Conservation (phyloP, 768 basidiomycete species). For the Podaxis sp. region DNA sequence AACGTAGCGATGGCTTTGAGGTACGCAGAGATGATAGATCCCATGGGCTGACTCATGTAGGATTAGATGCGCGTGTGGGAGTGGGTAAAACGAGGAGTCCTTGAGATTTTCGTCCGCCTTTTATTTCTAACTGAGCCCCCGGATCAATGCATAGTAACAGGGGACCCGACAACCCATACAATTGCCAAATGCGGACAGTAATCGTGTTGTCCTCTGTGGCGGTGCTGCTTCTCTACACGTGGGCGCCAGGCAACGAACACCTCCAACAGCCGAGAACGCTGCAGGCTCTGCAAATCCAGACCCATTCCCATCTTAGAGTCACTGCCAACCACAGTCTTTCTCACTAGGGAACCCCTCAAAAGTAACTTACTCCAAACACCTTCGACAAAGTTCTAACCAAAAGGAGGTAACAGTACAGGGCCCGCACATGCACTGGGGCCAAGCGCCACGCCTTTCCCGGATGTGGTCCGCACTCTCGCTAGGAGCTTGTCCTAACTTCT, state of each 20-base stretch:
- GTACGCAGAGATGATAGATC: conserved; percentile 1
- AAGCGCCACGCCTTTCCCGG: neutral
- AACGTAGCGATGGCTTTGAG: neutral
- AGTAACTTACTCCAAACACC: neutral
- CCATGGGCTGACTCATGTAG: conserved; percentile 4
- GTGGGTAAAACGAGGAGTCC: neutral
- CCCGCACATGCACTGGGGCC: neutral
- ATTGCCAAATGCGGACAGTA: neutral
- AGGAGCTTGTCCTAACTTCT: too few species aligned
- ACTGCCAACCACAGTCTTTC: neutral
- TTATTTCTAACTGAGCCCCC: neutral
- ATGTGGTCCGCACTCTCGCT: neutral
- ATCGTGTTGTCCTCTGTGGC: neutral
- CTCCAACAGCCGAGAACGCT: neutral
- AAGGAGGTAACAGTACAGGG: neutral
- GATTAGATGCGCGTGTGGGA: neutral
- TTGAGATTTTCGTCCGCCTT: neutral
- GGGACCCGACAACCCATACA: neutral
- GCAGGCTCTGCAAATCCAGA: neutral
- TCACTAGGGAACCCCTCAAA: neutral
- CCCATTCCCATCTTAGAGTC: neutral
- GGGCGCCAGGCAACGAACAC: neutral
- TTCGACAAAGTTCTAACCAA: neutral
- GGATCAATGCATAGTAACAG: neutral
- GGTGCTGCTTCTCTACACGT: neutral